Percentiles rank a stretch among this genome's conserved stretches.
Evolutionary conservation across 2,329 filamentous ascomycete genomes (phyloP).

Genomic region (Pseudonectria foliicola): DNA sequence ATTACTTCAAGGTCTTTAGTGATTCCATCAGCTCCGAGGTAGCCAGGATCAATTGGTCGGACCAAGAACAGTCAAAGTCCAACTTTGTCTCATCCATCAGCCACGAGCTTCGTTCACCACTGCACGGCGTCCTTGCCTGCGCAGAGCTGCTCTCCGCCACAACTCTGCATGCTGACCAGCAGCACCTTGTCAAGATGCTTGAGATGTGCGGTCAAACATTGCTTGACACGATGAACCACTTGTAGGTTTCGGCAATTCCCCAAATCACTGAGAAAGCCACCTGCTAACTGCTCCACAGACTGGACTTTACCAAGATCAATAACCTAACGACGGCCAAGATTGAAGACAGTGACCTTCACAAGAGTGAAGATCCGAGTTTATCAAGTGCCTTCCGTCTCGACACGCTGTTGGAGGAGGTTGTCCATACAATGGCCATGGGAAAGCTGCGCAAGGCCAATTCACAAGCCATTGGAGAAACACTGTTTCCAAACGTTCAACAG

Average conservation of each 20-base stretch:
- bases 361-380: neutral
- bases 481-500: conserved; percentile 38
- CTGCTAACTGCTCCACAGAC: neutral
- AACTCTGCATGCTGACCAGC: conserved; percentile 32
- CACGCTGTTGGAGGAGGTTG: conserved; percentile 23
- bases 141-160: conserved; percentile 44
- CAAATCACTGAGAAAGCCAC: too few relatives aligned
- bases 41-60: conserved; percentile 2
- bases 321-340: conserved; percentile 5
- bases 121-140: conserved; percentile 50
- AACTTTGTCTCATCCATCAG: conserved; percentile 35
- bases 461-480: conserved; percentile 27
- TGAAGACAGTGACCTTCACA: neutral
- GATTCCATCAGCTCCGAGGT: conserved; percentile 7
- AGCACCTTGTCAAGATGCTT: conserved; percentile 39
- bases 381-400: conserved; percentile 18
- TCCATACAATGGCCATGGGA: conserved; percentile 24
- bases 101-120: conserved; percentile 49
- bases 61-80: conserved; percentile 4
- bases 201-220: conserved; percentile 41
- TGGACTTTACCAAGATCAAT: conserved; percentile 46
- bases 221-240: conserved; percentile 42
- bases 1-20: conserved; percentile 4
- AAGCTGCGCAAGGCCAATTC: conserved; percentile 11
- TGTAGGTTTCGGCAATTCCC: too few relatives aligned